Evolutionary conservation across 805 yeast genomes (phyloP).

Genomic region (Candida ortonii): DNA sequence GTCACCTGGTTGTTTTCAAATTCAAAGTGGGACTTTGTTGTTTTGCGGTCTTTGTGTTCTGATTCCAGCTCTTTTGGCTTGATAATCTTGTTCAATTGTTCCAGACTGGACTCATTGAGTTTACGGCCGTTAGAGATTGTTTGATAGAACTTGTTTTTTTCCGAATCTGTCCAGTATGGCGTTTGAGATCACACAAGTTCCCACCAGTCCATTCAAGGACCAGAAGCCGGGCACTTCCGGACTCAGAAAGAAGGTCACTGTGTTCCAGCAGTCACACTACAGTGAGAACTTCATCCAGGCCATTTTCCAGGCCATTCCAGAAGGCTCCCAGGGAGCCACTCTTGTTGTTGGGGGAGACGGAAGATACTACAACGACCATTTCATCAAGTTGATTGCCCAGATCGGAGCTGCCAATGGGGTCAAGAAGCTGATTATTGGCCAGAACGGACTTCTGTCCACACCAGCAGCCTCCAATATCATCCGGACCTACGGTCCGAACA

Average conservation of each 20-base stretch:
- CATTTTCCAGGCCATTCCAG: slow-evolving; percentile 81
- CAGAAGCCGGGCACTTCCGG: slow-evolving; percentile 99
- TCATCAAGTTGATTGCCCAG: slow-evolving; percentile 75
- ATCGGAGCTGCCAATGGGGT: slow-evolving; percentile 94
- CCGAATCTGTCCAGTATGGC: slow-evolving; percentile 12
- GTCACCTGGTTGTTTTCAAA: too few relatives aligned
- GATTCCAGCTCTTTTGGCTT: background rate
- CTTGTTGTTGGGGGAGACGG: slow-evolving; percentile 97
- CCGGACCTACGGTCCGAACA: slow-evolving; percentile 48
- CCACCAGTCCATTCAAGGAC: slow-evolving; percentile 77
- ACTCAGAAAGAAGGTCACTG: slow-evolving; percentile 83
- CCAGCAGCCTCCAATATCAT: slow-evolving; percentile 97
- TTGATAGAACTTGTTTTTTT: background rate
- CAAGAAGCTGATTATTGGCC: slow-evolving; percentile 78
- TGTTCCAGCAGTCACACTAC: slow-evolving; percentile 74
- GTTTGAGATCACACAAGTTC: slow-evolving; percentile 31
- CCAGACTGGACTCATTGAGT: too few relatives aligned
- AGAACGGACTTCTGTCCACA: slow-evolving; percentile 83
- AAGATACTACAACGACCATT: slow-evolving; percentile 80
- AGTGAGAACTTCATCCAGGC: slow-evolving; percentile 94
- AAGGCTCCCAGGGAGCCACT: slow-evolving; percentile 70
- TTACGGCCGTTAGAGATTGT: too few relatives aligned
- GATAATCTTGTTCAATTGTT: too few relatives aligned
- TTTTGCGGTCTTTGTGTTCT: slow-evolving; percentile 1
- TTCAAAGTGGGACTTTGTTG: too few relatives aligned